A percentile compares a stretch with the other conserved stretches of the same genome.
These are phyloP conservation scores for Amborella trichopoda DNA, from an alignment of 164 flowering plant genomes.

Conservation along the genomic window DNA sequence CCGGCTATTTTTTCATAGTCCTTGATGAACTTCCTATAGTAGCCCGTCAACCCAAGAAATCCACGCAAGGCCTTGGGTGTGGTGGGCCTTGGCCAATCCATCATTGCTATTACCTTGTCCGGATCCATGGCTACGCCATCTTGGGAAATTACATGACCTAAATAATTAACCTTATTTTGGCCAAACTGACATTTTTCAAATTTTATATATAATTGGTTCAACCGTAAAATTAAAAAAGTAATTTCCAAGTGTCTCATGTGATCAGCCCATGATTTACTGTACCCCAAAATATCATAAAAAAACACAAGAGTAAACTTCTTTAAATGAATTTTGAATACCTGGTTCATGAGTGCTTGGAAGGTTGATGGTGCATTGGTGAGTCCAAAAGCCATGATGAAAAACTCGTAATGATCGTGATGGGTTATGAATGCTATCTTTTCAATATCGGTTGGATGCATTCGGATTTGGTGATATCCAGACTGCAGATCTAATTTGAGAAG, in stretches of 20 bases:
- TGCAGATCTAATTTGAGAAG: slow-evolving; percentile 10
- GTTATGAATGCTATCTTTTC: slow-evolving; percentile 8
- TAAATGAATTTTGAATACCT: not conserved
- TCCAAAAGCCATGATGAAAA: slow-evolving; percentile 3
- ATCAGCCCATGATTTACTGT: not conserved
- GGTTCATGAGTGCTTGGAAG: slow-evolving; percentile 6
- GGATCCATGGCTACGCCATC: slow-evolving; percentile 4
- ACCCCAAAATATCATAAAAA: slow-evolving; percentile 11
- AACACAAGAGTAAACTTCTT: slow-evolving; percentile 4
- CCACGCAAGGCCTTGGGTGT: not conserved
- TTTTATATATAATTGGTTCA: not conserved
- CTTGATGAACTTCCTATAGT: not conserved
- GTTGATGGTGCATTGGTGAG: slow-evolving; percentile 5
- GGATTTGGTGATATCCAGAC: slow-evolving; percentile 10
- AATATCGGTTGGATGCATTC: not conserved
- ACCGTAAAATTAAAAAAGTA: not conserved
- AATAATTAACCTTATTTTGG: not conserved
- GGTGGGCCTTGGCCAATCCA: not conserved
- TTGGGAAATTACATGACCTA: slow-evolving; percentile 2
- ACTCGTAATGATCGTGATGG: slow-evolving; percentile 3
- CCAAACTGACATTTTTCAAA: slow-evolving; percentile 4
- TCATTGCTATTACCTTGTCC: not conserved
- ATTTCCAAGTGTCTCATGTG: not conserved
- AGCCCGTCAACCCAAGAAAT: slow-evolving; percentile 1
- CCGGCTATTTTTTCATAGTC: not conserved